Evolutionary conservation across 2,329 filamentous ascomycete genomes (phyloP).

Genomic region (Cadophora gregata): DNA sequence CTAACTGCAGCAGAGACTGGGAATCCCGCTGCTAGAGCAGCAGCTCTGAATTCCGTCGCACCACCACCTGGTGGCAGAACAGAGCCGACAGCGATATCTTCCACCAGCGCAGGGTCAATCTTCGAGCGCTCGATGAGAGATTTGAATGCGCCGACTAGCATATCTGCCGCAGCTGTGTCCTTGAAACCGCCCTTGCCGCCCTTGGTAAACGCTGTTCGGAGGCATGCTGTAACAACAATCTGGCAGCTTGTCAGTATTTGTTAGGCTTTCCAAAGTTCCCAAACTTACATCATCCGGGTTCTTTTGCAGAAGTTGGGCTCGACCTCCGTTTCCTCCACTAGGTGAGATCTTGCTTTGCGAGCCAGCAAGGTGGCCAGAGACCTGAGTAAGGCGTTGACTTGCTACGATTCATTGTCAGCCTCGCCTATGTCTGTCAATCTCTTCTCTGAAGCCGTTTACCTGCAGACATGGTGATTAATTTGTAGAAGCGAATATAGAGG

Average conservation of each 20-base stretch:
- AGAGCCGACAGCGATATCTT: constrained; percentile 90
- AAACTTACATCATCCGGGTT: constrained; percentile 66
- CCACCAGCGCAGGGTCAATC: constrained; percentile 86
- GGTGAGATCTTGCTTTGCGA: constrained; percentile 42
- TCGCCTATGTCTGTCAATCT: constrained; percentile 14
- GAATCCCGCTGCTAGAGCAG: constrained; percentile 88
- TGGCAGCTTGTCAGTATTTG: constrained; percentile 46
- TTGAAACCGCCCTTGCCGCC: constrained; percentile 95
- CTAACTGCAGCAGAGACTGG: constrained; percentile 84
- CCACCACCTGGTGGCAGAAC: constrained; percentile 93
- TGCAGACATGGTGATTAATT: constrained; percentile 38
- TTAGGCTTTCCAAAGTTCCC: neutral
- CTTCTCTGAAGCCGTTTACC: constrained; percentile 29
- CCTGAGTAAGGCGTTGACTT: constrained; percentile 51
- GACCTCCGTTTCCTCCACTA: constrained; percentile 34
- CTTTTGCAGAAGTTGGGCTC: constrained; percentile 61
- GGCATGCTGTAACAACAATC: constrained; percentile 90
- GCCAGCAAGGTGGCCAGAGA: constrained; percentile 65
- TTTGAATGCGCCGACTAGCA: constrained; percentile 84
- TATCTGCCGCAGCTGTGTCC: constrained; percentile 86
- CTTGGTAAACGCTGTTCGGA: constrained; percentile 91
- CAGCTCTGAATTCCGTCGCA: constrained; percentile 95
- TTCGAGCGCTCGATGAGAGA: constrained; percentile 82
- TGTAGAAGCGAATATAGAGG: neutral
- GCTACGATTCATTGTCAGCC: constrained; percentile 39